Percentiles rank a stretch among this genome's conserved stretches.
phyloP scores from a whole-genome alignment of 257 asterid species.

The Scutellaria barbata region DNA sequence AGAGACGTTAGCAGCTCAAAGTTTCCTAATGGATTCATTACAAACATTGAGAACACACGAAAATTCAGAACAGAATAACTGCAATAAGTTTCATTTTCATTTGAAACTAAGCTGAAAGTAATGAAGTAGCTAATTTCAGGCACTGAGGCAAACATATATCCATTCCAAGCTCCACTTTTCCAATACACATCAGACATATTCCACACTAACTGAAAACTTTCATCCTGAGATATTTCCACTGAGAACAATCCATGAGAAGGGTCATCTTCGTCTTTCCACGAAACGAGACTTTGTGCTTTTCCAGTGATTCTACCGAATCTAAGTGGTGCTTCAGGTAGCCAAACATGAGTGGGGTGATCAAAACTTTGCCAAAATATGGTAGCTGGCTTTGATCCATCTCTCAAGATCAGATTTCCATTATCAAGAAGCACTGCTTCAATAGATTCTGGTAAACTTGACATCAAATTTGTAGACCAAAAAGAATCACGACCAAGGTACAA shows the following conservation, averaged over 20 bases:
- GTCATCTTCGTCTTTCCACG: constrained; percentile 46
- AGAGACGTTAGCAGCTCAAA: constrained; percentile 32
- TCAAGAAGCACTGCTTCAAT: constrained; percentile 50
- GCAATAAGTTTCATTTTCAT: constrained; percentile 30
- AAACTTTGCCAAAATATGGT: constrained; percentile 45
- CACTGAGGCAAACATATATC: constrained; percentile 17
- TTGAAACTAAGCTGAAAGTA: background rate
- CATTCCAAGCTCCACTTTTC: constrained; percentile 46
- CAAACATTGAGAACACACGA: constrained; percentile 31
- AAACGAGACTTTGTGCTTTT: constrained; percentile 33
- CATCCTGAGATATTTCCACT: constrained; percentile 12
- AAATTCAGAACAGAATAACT: constrained; percentile 27
- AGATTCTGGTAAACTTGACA: background rate
- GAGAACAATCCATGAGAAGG: constrained; percentile 49
- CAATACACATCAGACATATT: constrained; percentile 42
- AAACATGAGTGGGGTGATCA: constrained; percentile 49
- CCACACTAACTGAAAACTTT: constrained; percentile 24
- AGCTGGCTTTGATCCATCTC: constrained; percentile 30
- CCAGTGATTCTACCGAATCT: constrained; percentile 36
- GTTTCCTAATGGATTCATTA: constrained; percentile 37
- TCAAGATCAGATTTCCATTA: constrained; percentile 42
- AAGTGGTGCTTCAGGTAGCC: constrained; percentile 45
- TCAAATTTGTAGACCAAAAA: constrained; percentile 43
- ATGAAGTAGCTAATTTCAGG: constrained; percentile 38
- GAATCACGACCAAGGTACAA: constrained; percentile 27